Evolutionary conservation across 768 basidiomycete genomes (phyloP), one percentile per base, ranked within the genome.

Genomic region (Boletales sp.): DNA sequence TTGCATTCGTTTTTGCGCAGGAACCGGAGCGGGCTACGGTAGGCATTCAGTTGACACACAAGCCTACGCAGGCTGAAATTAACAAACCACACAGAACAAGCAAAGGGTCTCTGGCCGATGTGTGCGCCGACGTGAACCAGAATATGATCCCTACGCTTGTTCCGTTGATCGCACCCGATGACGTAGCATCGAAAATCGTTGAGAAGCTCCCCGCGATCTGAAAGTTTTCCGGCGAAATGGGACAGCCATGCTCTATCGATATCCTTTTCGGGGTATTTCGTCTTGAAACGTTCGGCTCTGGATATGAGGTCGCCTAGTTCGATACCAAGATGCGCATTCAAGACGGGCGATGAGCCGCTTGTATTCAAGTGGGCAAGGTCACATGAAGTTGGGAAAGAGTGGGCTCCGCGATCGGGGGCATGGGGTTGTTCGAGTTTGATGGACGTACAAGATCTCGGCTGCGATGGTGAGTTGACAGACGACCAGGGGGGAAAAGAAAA

Each of bases 1-100:
- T 86, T 87, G 70, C 83, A 86, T 62, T 88, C 86, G 58, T 88
- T 87, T 64, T 83, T 87, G 51, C 86, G 81, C 51, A 86, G 61
- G 69, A 87, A 88, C 12, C 80, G 73, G 50, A 82, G 73, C 3
- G 78, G 65, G 61, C 86, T 87, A 45, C 24, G 9, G 47, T 14
- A n/a, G 17, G 15, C 5, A 47, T 32, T 65, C 40, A 65, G 57
- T 29, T 15, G 34, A 44, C 48, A 47, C 17, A 43, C 27, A 37
- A 34, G 27, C 3, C 40, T 5, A n/a, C 31, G n/a, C 35, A 18
- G 32, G 29, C 19, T 47, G 19, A 17, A 21, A 47, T 32, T 19
- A 40, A 74, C 81, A 52, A 59, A 86, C 86, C 86, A 88, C 56
- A 77, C 61, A n/a, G 71, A 57, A 55, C 86, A 88, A 41, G 74